These are phyloP conservation scores for Thamnidium elegans DNA, from an alignment of 192 early-diverging fungal species.

Conservation along the genomic window DNA sequence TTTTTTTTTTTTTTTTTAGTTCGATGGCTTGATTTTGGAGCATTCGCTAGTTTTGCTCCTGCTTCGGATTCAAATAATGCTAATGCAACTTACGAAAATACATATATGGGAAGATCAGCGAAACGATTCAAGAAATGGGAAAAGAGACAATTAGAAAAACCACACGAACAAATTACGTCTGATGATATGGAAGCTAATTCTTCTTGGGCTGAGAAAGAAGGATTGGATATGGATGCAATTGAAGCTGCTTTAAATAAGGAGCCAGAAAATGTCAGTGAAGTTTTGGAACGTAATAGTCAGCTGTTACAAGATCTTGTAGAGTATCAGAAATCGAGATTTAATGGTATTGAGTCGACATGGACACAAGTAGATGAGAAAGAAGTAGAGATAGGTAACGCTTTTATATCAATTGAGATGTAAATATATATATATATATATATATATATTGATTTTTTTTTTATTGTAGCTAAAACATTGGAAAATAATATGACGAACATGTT, in stretches of 20 bases:
- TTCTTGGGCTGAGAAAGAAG: constrained; percentile 28
- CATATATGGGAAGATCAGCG: constrained; percentile 30
- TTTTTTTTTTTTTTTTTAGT: constrained; percentile 32
- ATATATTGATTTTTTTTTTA: neutral
- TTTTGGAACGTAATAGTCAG: constrained; percentile 40
- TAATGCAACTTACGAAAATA: constrained; percentile 43
- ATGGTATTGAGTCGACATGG: constrained; percentile 26
- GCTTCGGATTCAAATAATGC: constrained; percentile 48
- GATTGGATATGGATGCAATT: constrained; percentile 24
- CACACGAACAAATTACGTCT: neutral
- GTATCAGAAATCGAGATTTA: constrained; percentile 50
- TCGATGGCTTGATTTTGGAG: constrained; percentile 45
- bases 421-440: too few relatives aligned
- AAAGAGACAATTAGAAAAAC: constrained; percentile 6
- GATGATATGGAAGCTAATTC: constrained; percentile 15
- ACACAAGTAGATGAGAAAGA: constrained; percentile 26
- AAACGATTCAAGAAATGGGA: constrained; percentile 24
- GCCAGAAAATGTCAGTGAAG: constrained; percentile 15
- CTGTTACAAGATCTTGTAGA: constrained; percentile 37
- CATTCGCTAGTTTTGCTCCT: constrained; percentile 53
- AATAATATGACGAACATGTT: constrained; percentile 31
- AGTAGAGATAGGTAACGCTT: constrained; percentile 40
- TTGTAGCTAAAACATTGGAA: constrained; percentile 34
- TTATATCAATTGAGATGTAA: neutral
- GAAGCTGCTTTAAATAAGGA: constrained; percentile 21